Conservation (phyloP, 208 protist species). For the Acanthamoeba lenticulata region DNA sequence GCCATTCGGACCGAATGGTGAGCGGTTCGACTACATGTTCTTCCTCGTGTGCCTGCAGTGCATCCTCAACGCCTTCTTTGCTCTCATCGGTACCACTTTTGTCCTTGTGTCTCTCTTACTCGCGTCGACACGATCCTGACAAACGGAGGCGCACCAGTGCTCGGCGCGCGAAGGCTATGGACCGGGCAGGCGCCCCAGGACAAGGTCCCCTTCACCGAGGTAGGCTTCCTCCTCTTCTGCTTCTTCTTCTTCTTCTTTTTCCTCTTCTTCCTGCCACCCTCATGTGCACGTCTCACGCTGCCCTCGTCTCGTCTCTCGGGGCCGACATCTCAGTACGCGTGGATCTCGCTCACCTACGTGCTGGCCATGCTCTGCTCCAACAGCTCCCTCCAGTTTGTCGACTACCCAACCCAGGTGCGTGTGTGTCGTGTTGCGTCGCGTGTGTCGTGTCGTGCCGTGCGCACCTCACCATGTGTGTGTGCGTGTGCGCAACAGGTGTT, state of each 20-base stretch:
- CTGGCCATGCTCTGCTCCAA: constrained; percentile 51
- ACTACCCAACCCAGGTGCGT: constrained; percentile 52
- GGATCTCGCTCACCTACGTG: constrained; percentile 36
- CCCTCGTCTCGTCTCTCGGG: neutral
- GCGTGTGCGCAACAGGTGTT: neutral
- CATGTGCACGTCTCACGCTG: neutral
- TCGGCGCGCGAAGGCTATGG: neutral
- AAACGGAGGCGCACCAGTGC: neutral
- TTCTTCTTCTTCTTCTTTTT: no score
- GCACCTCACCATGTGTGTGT: neutral
- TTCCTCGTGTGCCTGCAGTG: constrained; percentile 46
- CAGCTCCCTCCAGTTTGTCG: constrained; percentile 37
- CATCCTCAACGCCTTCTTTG: constrained; percentile 42
- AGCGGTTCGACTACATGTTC: constrained; percentile 28
- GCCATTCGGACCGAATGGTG: neutral
- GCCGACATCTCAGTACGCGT: neutral
- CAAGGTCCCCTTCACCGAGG: constrained; percentile 18
- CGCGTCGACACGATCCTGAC: neutral
- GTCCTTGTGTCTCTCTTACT: neutral
- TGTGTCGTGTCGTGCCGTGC: neutral
- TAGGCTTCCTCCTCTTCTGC: neutral
- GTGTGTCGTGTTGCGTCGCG: neutral
- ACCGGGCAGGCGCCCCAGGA: neutral
- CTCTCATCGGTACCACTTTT: neutral
- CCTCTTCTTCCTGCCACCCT: neutral